Percentiles rank a stretch among this genome's conserved stretches.
These are phyloP conservation scores for Helianthus tuberosus DNA, from an alignment of 129 eudicot genomes.

Conservation along the genomic window DNA sequence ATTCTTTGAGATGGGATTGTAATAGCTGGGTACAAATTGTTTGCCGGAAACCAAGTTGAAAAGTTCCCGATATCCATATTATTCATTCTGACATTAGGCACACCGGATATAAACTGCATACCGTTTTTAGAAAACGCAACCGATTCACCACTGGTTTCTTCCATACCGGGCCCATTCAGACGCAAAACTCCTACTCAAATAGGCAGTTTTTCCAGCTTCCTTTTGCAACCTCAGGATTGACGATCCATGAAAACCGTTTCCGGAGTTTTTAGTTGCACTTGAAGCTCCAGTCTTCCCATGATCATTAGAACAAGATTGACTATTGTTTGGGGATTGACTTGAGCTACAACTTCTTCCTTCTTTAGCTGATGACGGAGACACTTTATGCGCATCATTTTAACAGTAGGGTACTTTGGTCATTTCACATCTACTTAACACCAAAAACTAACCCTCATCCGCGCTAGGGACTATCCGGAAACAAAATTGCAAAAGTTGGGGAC, in stretches of 20 bases:
- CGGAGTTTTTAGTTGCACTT: constrained; percentile 52
- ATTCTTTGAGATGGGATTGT: constrained; percentile 65
- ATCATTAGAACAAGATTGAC: constrained; percentile 66
- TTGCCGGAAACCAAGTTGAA: constrained; percentile 69
- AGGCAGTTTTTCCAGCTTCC: constrained; percentile 50
- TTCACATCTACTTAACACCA: too few relatives aligned
- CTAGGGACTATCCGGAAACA: too few relatives aligned
- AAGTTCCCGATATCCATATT: constrained; percentile 54
- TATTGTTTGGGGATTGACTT: constrained; percentile 79
- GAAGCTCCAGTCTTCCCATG: constrained; percentile 48
- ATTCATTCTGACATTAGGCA: constrained; percentile 56
- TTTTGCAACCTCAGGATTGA: constrained; percentile 46
- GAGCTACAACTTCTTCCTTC: constrained; percentile 68
- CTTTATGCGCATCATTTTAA: too few relatives aligned
- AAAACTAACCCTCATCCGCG: too few relatives aligned
- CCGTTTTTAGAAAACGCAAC: constrained; percentile 27
- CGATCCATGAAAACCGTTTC: constrained; percentile 55
- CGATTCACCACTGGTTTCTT: constrained; percentile 48
- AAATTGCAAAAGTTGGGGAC: too few relatives aligned
- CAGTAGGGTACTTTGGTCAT: too few relatives aligned
- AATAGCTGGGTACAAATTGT: constrained; percentile 50
- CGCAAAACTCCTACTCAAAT: constrained; percentile 35
- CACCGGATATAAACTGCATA: constrained; percentile 36
- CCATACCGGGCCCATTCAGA: constrained; percentile 70
- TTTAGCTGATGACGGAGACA: constrained; percentile 49